phyloP scores from a whole-genome alignment of 805 yeast species.

The Candida pseudoglaebosa region DNA sequence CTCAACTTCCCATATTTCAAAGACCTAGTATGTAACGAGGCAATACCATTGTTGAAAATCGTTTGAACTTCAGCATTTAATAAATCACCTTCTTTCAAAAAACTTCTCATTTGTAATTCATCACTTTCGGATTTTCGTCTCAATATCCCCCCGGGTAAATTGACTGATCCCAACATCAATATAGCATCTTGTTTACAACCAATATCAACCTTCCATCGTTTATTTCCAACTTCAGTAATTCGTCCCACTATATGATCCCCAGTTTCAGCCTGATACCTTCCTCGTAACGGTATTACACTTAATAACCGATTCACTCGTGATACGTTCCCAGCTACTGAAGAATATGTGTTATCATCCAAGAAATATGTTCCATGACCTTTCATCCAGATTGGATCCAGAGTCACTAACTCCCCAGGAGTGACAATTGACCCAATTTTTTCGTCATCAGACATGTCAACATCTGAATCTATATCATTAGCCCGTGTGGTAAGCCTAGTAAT shows the following conservation, averaged over 20 bases:
- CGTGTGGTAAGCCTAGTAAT: slow-evolving; percentile 28
- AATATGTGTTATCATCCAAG: slow-evolving; percentile 67
- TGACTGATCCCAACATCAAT: slow-evolving; percentile 89
- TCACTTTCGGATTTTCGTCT: slow-evolving; percentile 93
- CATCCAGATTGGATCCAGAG: slow-evolving; percentile 97
- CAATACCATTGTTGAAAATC: slow-evolving; percentile 83
- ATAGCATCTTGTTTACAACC: slow-evolving; percentile 94
- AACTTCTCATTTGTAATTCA: slow-evolving; percentile 92
- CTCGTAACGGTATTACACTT: slow-evolving; percentile 80
- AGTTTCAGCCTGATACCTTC: slow-evolving; percentile 87
- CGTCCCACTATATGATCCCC: slow-evolving; percentile 97
- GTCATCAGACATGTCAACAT: slow-evolving; percentile 37
- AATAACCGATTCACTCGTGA: slow-evolving; percentile 81
- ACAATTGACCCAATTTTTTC: slow-evolving; percentile 46
- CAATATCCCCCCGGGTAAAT: slow-evolving; percentile 94
- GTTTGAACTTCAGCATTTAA: slow-evolving; percentile 95
- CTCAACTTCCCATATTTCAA: slow-evolving; percentile 91
- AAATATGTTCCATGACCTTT: slow-evolving; percentile 96
- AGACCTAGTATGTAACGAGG: slow-evolving; percentile 92
- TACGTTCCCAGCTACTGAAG: slow-evolving; percentile 91
- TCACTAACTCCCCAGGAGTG: slow-evolving; percentile 95
- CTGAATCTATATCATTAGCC: slow-evolving; percentile 29
- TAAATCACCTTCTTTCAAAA: slow-evolving; percentile 92
- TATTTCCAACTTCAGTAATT: slow-evolving; percentile 88
- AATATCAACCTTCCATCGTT: slow-evolving; percentile 95